Base-by-base conservation (phyloP, 2,329 filamentous ascomycete genomes). In the Beauveria australis region DNA sequence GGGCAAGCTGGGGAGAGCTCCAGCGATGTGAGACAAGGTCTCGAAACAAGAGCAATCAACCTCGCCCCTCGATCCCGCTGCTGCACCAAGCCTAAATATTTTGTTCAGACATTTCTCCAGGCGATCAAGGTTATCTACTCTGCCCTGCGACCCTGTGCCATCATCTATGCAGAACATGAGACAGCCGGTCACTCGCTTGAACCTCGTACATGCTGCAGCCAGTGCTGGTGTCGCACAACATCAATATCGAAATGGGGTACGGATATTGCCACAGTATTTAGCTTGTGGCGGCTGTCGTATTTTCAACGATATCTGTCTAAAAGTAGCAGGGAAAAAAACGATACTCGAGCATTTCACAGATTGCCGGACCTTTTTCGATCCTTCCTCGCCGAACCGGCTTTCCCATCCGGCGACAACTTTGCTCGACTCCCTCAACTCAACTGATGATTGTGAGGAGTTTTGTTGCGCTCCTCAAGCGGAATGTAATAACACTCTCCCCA, bases 11-110 rank as follows among this genome's bases (percentile, higher is more conserved):
- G 43, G 44, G 30, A 41, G 16, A 52, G 47, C 56, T 44, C 56
- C 47, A 59, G 46, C 46, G 37, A 59, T 52, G 56, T 59, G 56
- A 59, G 56, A 59, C 56, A 44, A 52, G 33, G 56, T 59, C 56
- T 59, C 56, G 56, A 59, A 59, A 59, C 47, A n/a, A 10, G 56
- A 59, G 46, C 47, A 59, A 46, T 52, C 47, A 26, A 47, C 47
- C 56, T 59, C 56, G 37, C 30, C 33, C 43, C 41, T 46, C 44
- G 54, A 58, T 40, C 33, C 16, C 33, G 37, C 43, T 47, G 53
- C 28, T 33, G 10, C 30, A 37, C 53, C n/a, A 56, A 33, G 24
- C 54, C 24, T 28, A 12, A 46, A 14, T 14, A 33, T 14, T 33
- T 33, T 33, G 4, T 33, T 33, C 30, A 33, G 30, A 33, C 30